Conservation (phyloP, 768 basidiomycete genomes). For the Holtermannia corniformis region DNA sequence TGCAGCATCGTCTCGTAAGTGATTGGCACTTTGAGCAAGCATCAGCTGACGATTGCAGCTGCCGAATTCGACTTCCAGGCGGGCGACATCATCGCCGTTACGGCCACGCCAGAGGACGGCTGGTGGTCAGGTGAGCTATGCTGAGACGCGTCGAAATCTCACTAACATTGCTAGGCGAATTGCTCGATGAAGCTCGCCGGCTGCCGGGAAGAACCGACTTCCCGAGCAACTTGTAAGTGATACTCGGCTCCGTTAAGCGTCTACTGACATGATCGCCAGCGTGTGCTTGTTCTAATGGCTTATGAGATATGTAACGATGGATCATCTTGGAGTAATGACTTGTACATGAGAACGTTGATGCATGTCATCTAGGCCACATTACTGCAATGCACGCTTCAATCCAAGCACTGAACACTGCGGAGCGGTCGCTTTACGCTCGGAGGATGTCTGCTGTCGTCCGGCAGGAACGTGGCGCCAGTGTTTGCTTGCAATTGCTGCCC, state of each 20-base stretch:
- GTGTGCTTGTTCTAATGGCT: slow-evolving; percentile 24
- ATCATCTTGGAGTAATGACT: too few relatives aligned
- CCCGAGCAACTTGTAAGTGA: slow-evolving; percentile 42
- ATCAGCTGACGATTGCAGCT: slow-evolving; percentile 53
- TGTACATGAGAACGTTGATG: neutral
- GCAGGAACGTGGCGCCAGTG: too few relatives aligned
- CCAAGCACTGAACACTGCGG: neutral
- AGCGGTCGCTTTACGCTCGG: neutral
- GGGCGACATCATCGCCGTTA: slow-evolving; percentile 92
- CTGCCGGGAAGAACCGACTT: slow-evolving; percentile 39
- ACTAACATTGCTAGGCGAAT: slow-evolving; percentile 10
- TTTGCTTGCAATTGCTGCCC: too few relatives aligned
- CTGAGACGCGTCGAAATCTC: slow-evolving; percentile 23
- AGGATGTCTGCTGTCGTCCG: too few relatives aligned
- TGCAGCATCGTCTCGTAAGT: slow-evolving; percentile 51
- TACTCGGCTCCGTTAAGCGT: neutral
- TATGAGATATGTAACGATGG: neutral
- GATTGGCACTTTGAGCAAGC: neutral
- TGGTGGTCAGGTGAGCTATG: slow-evolving; percentile 92
- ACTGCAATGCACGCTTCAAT: neutral
- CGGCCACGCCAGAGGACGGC: slow-evolving; percentile 84
- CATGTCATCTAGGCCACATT: neutral
- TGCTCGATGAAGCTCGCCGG: slow-evolving; percentile 39
- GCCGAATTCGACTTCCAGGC: slow-evolving; percentile 96
- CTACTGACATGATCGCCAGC: slow-evolving; percentile 1